Evolutionary conservation across 2,329 filamentous ascomycete species (phyloP).

Genomic region (Aspergillus brunneoviolaceus): DNA sequence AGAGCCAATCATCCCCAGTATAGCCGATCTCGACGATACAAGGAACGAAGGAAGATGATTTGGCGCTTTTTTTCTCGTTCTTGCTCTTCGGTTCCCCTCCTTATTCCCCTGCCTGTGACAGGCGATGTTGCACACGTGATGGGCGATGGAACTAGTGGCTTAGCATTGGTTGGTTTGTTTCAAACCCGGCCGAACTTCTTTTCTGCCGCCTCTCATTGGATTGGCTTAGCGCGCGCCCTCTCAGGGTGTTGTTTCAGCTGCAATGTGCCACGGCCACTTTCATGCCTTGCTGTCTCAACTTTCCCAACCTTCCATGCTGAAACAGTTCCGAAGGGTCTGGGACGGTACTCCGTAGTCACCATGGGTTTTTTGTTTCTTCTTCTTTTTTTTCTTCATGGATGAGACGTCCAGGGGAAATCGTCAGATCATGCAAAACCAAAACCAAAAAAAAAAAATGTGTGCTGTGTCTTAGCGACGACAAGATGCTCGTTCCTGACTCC

Average conservation of each 20-base stretch:
- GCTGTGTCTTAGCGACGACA: not conserved
- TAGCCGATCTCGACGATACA: not conserved
- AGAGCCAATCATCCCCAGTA: not conserved
- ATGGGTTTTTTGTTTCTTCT: constrained; percentile 5
- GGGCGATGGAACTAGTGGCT: constrained; percentile 16
- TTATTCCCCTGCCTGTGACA: not conserved
- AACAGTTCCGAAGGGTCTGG: constrained; percentile 9
- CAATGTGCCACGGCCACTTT: not conserved
- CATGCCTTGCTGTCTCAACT: not conserved
- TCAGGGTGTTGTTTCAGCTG: constrained; percentile 28
- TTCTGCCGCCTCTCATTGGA: constrained; percentile 12
- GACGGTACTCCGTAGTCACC: not conserved
- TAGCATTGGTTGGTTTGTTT: constrained; percentile 32
- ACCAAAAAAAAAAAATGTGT: too few species aligned
- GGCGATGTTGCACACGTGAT: constrained; percentile 13
- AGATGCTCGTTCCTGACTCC: not conserved
- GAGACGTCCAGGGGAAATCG: not conserved
- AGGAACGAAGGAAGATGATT: not conserved
- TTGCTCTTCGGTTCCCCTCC: too few species aligned
- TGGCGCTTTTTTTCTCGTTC: too few species aligned
- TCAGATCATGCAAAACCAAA: too few species aligned
- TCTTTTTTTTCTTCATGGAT: not conserved
- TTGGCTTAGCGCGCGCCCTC: constrained; percentile 19
- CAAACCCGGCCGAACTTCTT: constrained; percentile 20
- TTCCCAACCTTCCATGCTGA: not conserved